These are phyloP conservation scores for Narthecium ossifragum DNA, from an alignment of 106 monocot genomes.

Conservation along the genomic window DNA sequence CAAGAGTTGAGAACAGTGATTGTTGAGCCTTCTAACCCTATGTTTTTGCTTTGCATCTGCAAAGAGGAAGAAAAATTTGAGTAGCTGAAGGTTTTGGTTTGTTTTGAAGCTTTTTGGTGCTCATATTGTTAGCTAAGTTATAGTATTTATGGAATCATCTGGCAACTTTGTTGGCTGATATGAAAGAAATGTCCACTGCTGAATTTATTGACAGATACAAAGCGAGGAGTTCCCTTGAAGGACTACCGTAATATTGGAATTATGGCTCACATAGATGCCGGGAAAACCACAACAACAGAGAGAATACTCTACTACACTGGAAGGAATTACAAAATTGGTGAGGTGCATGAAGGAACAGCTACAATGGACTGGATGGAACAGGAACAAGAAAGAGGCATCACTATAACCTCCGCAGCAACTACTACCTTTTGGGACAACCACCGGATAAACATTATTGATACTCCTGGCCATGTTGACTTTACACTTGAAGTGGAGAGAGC, in stretches of 20 bases:
- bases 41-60: too few relatives aligned
- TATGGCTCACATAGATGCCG: conserved; percentile 99
- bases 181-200: background rate
- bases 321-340: conserved; percentile 97
- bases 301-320: conserved; percentile 94
- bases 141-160: too few relatives aligned
- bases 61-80: too few relatives aligned
- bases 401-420: conserved; percentile 96
- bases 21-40: too few relatives aligned
- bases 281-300: conserved; percentile 96
- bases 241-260: conserved; percentile 99
- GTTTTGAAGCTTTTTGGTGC: too few relatives aligned
- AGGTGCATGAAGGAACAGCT: conserved; percentile 98
- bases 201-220: conserved; percentile 31
- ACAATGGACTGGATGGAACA: conserved; percentile 99
- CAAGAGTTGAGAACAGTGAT: too few relatives aligned
- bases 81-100: too few relatives aligned
- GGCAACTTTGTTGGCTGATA: too few relatives aligned
- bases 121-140: too few relatives aligned
- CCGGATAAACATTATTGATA: conserved; percentile 97
- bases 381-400: conserved; percentile 98
- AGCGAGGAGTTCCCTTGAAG: conserved; percentile 51
- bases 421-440: conserved; percentile 95
- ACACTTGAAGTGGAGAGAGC: conserved; percentile 96
- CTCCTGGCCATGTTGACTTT: conserved; percentile 98